Percentiles rank a stretch among this genome's conserved stretches.
These are phyloP conservation scores for Melampsora occidentalis DNA, from an alignment of 1,284 basidiomycete species.

Conservation along the genomic window DNA sequence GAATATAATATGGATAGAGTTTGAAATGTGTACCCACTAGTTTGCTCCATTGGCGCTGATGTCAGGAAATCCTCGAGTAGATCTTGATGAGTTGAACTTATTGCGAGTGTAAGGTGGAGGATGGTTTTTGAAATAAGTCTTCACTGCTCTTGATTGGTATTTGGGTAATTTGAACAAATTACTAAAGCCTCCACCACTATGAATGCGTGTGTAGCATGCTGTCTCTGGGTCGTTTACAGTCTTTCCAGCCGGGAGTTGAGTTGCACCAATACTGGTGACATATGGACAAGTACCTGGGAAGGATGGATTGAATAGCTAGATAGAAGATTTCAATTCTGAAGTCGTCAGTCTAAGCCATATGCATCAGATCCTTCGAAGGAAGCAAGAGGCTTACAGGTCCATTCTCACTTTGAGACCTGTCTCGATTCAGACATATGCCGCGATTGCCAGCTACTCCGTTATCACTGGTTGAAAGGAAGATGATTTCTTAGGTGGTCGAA, in stretches of 20 bases:
- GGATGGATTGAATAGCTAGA: conserved; percentile 57
- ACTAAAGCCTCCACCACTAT: conserved; percentile 69
- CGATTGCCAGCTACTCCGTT: conserved; percentile 60
- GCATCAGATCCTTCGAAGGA: too few species aligned
- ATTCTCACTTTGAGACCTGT: conserved; percentile 29
- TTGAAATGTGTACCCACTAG: conserved; percentile 47
- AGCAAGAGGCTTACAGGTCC: neutral
- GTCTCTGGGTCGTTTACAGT: conserved; percentile 57
- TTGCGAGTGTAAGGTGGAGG: conserved; percentile 55
- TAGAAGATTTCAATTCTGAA: too few species aligned
- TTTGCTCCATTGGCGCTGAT: conserved; percentile 55
- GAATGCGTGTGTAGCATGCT: conserved; percentile 56
- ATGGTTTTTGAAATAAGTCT: conserved; percentile 53
- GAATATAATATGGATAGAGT: too few species aligned
- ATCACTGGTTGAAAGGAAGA: conserved; percentile 52
- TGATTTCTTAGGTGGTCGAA: neutral
- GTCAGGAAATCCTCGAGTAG: conserved; percentile 55
- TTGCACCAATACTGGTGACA: conserved; percentile 62
- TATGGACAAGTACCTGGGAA: conserved; percentile 64
- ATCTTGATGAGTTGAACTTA: conserved; percentile 60
- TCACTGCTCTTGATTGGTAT: conserved; percentile 60
- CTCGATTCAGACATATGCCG: conserved; percentile 56
- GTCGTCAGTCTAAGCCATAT: too few species aligned
- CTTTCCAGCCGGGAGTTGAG: conserved; percentile 58
- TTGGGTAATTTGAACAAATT: conserved; percentile 62